A percentile compares a stretch with the other conserved stretches of the same genome.
Evolutionary conservation across 176 grass and related monocot species (phyloP).

Genomic region (Guadua angustifolia): DNA sequence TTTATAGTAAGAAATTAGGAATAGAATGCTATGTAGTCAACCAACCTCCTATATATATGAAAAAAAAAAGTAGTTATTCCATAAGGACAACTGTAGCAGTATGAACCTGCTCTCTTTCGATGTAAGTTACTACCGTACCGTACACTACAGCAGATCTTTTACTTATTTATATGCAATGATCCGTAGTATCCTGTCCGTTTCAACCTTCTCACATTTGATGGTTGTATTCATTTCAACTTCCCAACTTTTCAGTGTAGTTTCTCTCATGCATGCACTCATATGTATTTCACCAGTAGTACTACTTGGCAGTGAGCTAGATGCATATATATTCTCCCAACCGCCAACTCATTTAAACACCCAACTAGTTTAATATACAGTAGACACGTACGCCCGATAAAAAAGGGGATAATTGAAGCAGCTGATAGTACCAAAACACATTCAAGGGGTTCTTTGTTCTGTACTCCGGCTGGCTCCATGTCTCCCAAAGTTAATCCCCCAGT

Average conservation of each 20-base stretch:
- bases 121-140: not conserved
- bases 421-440: not conserved
- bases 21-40: not conserved
- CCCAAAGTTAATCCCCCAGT: not conserved
- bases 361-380: not conserved
- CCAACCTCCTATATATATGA: not conserved
- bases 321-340: not conserved
- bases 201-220: not conserved
- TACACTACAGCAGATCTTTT: not conserved
- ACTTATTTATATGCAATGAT: constrained; percentile 10
- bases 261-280: not conserved
- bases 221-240: not conserved
- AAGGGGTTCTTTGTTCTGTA: not conserved
- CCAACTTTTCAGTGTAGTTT: not conserved
- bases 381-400: not conserved
- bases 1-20: not conserved
- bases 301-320: not conserved
- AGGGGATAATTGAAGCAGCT: not conserved
- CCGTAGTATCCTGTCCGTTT: not conserved
- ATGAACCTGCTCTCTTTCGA: not conserved
- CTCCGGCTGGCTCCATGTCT: not conserved
- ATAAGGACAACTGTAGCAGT: not conserved
- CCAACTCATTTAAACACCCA: not conserved
- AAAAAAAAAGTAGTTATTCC: not conserved
- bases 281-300: not conserved